These are phyloP conservation scores for Schizothecium vesticola DNA, from an alignment of 495 filamentous ascomycete species.

Conservation along the genomic window DNA sequence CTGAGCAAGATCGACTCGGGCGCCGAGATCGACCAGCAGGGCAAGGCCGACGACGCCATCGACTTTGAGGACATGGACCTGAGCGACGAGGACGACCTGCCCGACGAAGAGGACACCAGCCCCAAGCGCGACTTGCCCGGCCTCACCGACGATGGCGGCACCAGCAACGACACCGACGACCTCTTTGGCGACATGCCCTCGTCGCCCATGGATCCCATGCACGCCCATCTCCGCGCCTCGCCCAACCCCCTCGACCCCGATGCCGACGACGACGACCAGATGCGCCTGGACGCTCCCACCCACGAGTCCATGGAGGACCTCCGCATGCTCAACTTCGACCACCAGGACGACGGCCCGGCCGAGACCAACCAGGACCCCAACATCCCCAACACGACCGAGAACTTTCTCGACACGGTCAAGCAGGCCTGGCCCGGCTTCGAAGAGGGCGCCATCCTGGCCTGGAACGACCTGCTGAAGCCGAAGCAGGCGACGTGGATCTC, in stretches of 20 bases:
- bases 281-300: conserved; percentile 17
- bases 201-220: conserved; percentile 28
- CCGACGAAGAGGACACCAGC: conserved; percentile 38
- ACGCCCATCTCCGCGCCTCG: conserved; percentile 29
- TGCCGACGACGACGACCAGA: conserved; percentile 27
- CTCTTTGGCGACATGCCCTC: conserved; percentile 42
- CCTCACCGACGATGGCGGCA: conserved; percentile 44
- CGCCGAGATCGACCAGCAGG: conserved; percentile 30
- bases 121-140: conserved; percentile 37
- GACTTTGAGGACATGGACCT: conserved; percentile 94
- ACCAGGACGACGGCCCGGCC: conserved; percentile 28
- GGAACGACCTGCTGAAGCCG: conserved; percentile 67
- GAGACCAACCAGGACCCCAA: conserved; percentile 42
- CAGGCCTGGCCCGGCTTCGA: conserved; percentile 67
- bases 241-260: conserved; percentile 32
- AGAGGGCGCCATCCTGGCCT: conserved; percentile 56
- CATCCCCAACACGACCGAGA: conserved; percentile 56
- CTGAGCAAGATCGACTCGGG: conserved; percentile 21
- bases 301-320: conserved; percentile 26
- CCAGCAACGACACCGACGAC: conserved; percentile 46
- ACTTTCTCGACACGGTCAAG: conserved; percentile 61
- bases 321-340: conserved; percentile 42
- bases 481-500: conserved; percentile 65
- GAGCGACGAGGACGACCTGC: conserved; percentile 52
- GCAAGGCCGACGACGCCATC: conserved; percentile 41